Conservation (phyloP, 768 basidiomycete species). For the Amyloporia xantha region DNA sequence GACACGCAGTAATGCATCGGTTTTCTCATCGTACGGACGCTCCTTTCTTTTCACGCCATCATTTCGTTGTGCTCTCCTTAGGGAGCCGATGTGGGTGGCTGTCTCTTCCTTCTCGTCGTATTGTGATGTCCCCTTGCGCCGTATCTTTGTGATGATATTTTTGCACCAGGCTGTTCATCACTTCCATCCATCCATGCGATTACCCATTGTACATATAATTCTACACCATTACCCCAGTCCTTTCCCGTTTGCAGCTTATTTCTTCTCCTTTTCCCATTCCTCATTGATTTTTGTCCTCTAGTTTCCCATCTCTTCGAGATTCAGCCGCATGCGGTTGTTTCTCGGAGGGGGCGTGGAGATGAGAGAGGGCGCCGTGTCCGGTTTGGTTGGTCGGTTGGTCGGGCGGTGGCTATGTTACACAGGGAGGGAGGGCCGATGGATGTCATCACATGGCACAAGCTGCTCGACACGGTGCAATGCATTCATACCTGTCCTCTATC, state of each 20-base stretch:
- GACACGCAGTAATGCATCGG: conserved; percentile 7
- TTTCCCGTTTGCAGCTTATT: conserved; percentile 16
- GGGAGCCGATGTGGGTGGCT: conserved; percentile 6
- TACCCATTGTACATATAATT: conserved; percentile 3
- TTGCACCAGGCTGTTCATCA: background rate
- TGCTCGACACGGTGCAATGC: too few species aligned
- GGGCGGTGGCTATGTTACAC: too few species aligned
- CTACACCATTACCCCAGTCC: conserved; percentile 9
- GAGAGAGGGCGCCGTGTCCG: conserved; percentile 69
- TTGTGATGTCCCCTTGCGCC: conserved; percentile 20
- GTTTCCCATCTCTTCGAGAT: conserved; percentile 47
- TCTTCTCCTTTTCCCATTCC: conserved; percentile 12
- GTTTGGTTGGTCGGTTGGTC: conserved; percentile 10
- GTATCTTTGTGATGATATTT: conserved; percentile 20
- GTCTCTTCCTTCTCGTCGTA: conserved; percentile 20
- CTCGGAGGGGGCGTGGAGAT: conserved; percentile 50
- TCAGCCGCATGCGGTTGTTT: conserved; percentile 20
- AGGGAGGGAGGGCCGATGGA: background rate
- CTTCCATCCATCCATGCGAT: background rate
- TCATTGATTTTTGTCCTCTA: conserved; percentile 44
- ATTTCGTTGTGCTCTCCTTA: conserved; percentile 6
- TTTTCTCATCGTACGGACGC: conserved; percentile 63
- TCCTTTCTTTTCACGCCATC: conserved; percentile 54
- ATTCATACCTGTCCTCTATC: background rate
- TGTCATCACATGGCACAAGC: background rate